Base-by-base conservation (phyloP, 1,284 basidiomycete genomes). In the Porogramme epimiltina region DNA sequence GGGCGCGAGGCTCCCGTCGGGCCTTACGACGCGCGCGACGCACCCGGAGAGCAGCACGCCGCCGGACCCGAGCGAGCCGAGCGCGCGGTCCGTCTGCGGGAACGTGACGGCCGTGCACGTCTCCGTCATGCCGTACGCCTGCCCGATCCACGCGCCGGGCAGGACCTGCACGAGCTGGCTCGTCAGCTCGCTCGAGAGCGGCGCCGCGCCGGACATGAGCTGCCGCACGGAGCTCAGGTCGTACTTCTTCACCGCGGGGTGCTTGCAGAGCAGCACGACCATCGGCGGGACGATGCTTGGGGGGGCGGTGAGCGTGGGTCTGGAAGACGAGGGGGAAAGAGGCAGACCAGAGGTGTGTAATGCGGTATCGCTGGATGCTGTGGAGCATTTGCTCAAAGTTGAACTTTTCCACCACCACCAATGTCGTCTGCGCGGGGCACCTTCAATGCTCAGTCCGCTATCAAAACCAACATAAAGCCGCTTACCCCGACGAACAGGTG, bases 401-500 rank as follows among this genome's bases (percentile, higher is more conserved):
- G 67, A 92, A 93, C 62, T 81, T 89, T 2, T 87, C 81, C 9
- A 89, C 69, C 4, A 91, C 76, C 13, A 93, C 87, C n/a, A 89
- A 45, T 0, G 82, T 51, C 10, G 51, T 56, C 62, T 75, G 46
- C n/a, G 5, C 31, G 36, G 18, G 16, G 19, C 16, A n/a, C 0
- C 10, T 33, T 46, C 25, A 45, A 36, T 51, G 13, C 54, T 42
- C 34, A 23, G 10, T 3, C 18, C 15, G 4, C 10, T 8, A 15
- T 60, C 71, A 52, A 66, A 34, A 25, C 41, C 33, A 37, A 34
- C 10, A 2, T 8, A 9, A 15, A 46, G n/a, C n/a, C n/a, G n/a
- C 72, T 56, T 64, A 85, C 82, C 40, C 73, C 78, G 40, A 70
- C 69, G 57, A 79, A 86, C 8, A 79, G 47, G 47, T 76, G 60